These are phyloP conservation scores for Phytophthora quininea DNA, from an alignment of 352 stramenopile species.

Conservation along the genomic window DNA sequence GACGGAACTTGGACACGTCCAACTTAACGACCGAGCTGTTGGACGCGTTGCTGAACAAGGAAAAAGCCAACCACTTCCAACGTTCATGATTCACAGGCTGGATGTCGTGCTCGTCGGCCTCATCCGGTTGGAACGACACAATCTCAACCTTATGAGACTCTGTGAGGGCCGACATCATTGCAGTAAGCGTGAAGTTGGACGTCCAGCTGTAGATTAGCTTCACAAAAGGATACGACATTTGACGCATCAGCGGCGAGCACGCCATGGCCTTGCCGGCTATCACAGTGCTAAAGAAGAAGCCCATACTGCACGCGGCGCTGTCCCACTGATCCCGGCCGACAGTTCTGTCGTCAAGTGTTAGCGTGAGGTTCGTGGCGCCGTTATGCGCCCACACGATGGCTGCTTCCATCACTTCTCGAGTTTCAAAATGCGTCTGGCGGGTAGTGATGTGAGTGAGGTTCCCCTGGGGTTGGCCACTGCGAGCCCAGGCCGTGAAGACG, in stretches of 20 bases:
- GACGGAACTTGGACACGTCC: not conserved
- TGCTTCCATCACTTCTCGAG: not conserved
- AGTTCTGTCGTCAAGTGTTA: not conserved
- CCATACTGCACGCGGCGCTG: not conserved
- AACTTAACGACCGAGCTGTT: not conserved
- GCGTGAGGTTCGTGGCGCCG: not conserved
- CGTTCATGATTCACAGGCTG: not conserved
- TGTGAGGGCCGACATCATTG: not conserved
- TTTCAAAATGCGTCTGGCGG: not conserved
- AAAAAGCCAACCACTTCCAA: not conserved
- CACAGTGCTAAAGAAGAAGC: not conserved
- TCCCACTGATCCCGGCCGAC: not conserved
- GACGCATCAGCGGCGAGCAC: not conserved
- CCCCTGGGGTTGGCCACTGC: not conserved
- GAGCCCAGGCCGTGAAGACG: not conserved
- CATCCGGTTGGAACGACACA: not conserved
- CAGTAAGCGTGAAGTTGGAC: not conserved
- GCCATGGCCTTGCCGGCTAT: not conserved
- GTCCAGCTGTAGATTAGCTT: constrained; percentile 1
- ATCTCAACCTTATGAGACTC: not conserved
- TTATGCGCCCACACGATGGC: not conserved
- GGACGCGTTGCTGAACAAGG: not conserved
- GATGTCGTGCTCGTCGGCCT: not conserved
- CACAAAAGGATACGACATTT: not conserved
- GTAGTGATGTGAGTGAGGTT: not conserved